phyloP scores from a whole-genome alignment of 2,329 filamentous ascomycete genomes.

The Alternaria atra region DNA sequence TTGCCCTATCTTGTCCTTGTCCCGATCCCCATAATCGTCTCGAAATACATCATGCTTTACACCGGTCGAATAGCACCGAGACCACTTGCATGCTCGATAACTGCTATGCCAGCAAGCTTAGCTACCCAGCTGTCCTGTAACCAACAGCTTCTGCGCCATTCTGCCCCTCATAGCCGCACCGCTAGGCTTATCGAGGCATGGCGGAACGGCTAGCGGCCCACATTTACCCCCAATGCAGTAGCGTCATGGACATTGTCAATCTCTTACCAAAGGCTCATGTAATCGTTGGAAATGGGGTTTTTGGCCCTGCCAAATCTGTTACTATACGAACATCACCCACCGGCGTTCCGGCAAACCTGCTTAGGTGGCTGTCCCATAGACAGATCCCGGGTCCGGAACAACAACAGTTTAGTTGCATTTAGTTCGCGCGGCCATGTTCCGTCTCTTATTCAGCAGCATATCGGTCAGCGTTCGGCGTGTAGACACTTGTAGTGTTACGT shows the following conservation, averaged over 20 bases:
- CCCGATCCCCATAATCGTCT: not conserved
- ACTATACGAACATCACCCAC: too few species aligned
- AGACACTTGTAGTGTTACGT: not conserved
- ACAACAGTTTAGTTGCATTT: not conserved
- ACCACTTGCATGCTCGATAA: not conserved
- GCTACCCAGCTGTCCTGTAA: not conserved
- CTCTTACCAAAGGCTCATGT: not conserved
- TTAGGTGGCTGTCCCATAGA: not conserved
- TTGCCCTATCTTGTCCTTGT: not conserved
- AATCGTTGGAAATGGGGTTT: conserved; percentile 3
- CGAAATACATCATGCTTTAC: conserved; percentile 2
- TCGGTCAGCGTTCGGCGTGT: not conserved
- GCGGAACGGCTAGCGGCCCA: conserved; percentile 1
- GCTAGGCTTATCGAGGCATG: not conserved
- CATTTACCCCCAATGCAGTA: conserved; percentile 10
- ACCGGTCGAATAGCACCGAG: conserved; percentile 1
- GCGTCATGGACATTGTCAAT: conserved; percentile 11
- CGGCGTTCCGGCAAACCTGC: not conserved
- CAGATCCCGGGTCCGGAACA: not conserved
- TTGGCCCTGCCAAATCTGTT: not conserved
- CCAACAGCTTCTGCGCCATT: conserved; percentile 1
- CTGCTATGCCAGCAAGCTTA: not conserved
- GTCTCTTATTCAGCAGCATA: not conserved
- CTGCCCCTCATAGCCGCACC: conserved; percentile 7
- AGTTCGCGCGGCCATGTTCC: conserved; percentile 1